Evolutionary conservation across 108 stramenopile species (phyloP).

Genomic region (Fragilariopsis cylindrus): DNA sequence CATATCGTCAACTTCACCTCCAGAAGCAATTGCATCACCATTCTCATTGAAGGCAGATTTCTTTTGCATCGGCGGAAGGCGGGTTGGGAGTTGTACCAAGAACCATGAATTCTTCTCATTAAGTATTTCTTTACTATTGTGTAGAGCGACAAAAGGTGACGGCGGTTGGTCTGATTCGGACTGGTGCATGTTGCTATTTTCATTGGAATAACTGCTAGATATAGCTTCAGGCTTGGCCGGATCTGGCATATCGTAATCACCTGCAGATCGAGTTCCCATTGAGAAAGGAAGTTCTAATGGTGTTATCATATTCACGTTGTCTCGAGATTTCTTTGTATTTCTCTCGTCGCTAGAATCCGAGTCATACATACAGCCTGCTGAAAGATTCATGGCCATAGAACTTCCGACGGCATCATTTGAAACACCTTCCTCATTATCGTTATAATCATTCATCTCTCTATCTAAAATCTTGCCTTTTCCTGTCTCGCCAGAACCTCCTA

Average conservation of each 20-base stretch:
- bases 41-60: constrained; percentile 1
- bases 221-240: neutral
- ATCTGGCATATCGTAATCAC: neutral
- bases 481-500: constrained; percentile 29
- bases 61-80: constrained; percentile 45
- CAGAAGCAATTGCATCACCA: neutral
- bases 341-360: constrained; percentile 77
- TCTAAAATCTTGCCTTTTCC: constrained; percentile 2
- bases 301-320: constrained; percentile 16
- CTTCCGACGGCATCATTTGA: constrained; percentile 31
- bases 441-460: constrained; percentile 17
- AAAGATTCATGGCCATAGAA: constrained; percentile 9
- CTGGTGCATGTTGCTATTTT: neutral
- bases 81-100: constrained; percentile 62
- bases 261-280: neutral
- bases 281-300: constrained; percentile 38
- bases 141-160: constrained; percentile 25
- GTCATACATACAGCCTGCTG: constrained; percentile 66
- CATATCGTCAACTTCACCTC: constrained; percentile 11
- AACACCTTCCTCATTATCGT: constrained; percentile 22
- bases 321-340: constrained; percentile 13
- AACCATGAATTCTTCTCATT: constrained; percentile 53
- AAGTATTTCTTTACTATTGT: neutral
- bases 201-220: neutral
- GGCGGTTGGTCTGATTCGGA: neutral